Conservation (phyloP, 2,329 filamentous ascomycete species). For the Ceratocystis cubensis region DNA sequence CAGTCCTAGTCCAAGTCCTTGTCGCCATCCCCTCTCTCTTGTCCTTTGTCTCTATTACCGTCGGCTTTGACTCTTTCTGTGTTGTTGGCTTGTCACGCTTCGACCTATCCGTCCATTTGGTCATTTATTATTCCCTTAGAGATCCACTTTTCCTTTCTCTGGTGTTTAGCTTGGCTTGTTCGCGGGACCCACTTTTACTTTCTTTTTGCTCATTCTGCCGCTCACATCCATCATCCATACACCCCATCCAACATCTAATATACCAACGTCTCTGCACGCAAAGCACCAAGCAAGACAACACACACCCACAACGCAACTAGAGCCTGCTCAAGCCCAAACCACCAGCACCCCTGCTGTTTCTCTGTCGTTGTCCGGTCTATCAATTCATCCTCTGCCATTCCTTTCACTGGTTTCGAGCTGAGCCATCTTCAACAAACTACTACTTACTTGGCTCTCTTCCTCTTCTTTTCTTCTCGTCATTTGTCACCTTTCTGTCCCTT, state of each 20-base stretch:
- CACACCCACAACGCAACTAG: no score
- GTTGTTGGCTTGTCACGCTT: no score
- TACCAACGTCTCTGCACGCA: not conserved
- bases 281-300: no score
- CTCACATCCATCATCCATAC: not conserved
- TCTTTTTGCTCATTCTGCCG: not conserved
- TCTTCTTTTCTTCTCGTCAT: conserved; percentile 3
- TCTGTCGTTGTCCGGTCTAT: no score
- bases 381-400: no score
- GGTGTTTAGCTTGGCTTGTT: not conserved
- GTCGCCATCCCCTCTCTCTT: not conserved
- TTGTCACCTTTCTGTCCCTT: not conserved
- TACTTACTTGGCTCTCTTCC: not conserved
- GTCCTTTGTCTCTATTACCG: not conserved
- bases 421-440: not conserved
- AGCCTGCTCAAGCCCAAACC: no score
- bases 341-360: no score
- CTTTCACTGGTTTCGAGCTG: not conserved
- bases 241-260: no score
- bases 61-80: no score
- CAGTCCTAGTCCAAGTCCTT: not conserved
- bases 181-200: not conserved
- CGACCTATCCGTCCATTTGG: not conserved
- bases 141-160: not conserved
- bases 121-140: not conserved